Evolutionary conservation across 2,329 filamentous ascomycete species (phyloP).

Genomic region (Whalleya microplaca): DNA sequence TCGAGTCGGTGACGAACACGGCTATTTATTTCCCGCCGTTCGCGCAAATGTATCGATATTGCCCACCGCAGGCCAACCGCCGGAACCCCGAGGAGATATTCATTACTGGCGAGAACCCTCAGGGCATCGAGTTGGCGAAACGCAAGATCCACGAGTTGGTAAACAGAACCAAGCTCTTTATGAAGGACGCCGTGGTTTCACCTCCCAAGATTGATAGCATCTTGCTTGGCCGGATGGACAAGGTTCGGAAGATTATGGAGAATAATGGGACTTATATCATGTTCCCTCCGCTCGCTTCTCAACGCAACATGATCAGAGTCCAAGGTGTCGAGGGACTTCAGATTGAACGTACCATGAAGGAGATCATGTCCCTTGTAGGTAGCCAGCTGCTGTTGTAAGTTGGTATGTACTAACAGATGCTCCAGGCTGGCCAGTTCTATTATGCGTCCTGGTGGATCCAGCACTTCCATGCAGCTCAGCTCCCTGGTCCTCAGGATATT

Average conservation of each 20-base stretch:
- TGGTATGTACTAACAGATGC: conserved; percentile 28
- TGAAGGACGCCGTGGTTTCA: conserved; percentile 91
- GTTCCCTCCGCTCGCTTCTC: conserved; percentile 84
- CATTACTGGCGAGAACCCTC: conserved; percentile 86
- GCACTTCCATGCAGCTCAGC: conserved; percentile 67
- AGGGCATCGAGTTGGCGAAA: conserved; percentile 87
- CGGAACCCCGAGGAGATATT: conserved; percentile 90
- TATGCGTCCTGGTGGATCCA: conserved; percentile 95
- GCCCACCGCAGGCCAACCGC: conserved; percentile 77
- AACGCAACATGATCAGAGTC: conserved; percentile 82
- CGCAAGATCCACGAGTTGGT: conserved; percentile 88
- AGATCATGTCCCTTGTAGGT: conserved; percentile 90
- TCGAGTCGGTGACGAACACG: conserved; percentile 92
- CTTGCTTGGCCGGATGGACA: conserved; percentile 86
- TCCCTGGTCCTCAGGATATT: conserved; percentile 72
- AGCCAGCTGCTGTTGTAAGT: neutral
- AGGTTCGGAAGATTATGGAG: conserved; percentile 97
- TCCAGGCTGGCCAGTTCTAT: conserved; percentile 92
- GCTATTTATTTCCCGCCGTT: conserved; percentile 98
- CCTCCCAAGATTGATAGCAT: conserved; percentile 95
- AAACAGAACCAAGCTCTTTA: conserved; percentile 76
- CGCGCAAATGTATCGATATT: conserved; percentile 88
- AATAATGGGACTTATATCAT: conserved; percentile 94
- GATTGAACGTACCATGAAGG: conserved; percentile 90
- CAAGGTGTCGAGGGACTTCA: conserved; percentile 93